Evolutionary conservation across 768 basidiomycete genomes (phyloP).

Genomic region (Melanogaster broomeanus): DNA sequence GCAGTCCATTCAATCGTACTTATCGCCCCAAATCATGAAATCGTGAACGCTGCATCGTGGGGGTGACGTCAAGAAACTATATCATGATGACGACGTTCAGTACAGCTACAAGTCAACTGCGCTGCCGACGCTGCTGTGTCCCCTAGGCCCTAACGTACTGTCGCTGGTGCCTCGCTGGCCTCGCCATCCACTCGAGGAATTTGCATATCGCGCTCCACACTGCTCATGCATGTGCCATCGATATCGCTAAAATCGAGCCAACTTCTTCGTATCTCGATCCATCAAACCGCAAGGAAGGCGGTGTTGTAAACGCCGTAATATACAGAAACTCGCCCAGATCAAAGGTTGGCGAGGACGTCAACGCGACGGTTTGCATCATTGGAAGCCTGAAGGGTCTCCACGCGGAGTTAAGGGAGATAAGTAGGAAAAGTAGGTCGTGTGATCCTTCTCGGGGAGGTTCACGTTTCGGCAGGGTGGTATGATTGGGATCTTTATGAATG

Average conservation of each 20-base stretch:
- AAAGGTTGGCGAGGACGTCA: constrained; percentile 13
- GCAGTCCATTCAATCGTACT: constrained; percentile 11
- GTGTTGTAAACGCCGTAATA: constrained; percentile 32
- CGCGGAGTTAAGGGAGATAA: constrained; percentile 4
- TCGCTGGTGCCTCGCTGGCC: constrained; percentile 3
- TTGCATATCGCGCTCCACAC: constrained; percentile 1
- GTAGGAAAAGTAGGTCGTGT: constrained; percentile 11
- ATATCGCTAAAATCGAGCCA: constrained; percentile 4
- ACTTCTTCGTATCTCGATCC: constrained; percentile 5
- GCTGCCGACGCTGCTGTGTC: neutral
- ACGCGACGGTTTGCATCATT: constrained; percentile 6
- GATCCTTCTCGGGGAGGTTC: constrained; percentile 4
- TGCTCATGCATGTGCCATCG: neutral
- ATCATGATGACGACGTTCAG: constrained; percentile 10
- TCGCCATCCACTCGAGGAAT: constrained; percentile 11
- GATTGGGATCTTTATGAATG: constrained; percentile 4
- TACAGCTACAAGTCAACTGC: neutral
- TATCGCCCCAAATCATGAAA: constrained; percentile 27
- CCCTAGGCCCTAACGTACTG: neutral
- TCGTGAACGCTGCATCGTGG: constrained; percentile 9
- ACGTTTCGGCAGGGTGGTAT: neutral
- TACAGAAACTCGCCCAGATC: constrained; percentile 34
- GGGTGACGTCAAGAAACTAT: constrained; percentile 17
- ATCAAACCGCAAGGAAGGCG: constrained; percentile 28
- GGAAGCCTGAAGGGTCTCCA: constrained; percentile 20